A percentile compares a stretch with the other conserved stretches of the same genome.
Conservation (phyloP, 2,329 filamentous ascomycete species). For the Colletotrichum aenigma region DNA sequence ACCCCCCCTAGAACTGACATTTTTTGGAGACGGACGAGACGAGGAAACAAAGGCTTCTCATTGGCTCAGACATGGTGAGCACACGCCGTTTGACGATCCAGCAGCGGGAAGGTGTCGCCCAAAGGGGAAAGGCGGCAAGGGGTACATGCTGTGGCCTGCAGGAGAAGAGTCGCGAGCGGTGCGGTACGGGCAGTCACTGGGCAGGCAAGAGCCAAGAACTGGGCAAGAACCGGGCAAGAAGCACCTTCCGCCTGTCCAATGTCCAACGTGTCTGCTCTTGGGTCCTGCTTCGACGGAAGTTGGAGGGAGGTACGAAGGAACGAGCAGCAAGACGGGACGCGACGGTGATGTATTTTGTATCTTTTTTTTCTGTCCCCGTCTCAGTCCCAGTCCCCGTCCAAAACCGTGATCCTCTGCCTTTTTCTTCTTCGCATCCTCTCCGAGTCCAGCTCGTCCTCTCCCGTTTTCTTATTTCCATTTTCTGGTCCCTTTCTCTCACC, state of each 20-base stretch:
- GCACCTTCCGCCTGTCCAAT: not conserved
- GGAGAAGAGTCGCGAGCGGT: not conserved
- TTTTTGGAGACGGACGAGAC: not conserved
- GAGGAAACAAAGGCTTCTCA: not conserved
- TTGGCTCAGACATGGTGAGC: not conserved
- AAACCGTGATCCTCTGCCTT: not conserved
- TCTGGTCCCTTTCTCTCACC: not conserved
- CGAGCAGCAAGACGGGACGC: not conserved
- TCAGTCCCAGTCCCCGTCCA: not conserved
- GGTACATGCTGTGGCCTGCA: conserved; percentile 2
- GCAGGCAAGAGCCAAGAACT: not conserved
- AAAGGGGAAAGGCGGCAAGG: conserved; percentile 3
- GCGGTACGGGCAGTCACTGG: not conserved
- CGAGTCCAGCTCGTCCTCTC: not conserved
- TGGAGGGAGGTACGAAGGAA: not conserved
- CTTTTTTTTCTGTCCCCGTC: not conserved
- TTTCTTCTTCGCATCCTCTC: not conserved
- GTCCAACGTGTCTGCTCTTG: not conserved
- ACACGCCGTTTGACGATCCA: conserved; percentile 10
- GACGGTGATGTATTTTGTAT: not conserved
- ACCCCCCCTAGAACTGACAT: not conserved
- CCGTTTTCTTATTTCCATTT: not conserved
- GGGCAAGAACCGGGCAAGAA: not conserved
- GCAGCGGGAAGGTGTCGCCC: conserved; percentile 5
- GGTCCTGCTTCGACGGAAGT: not conserved